A percentile compares a stretch with the other conserved stretches of the same genome.
phyloP scores from a whole-genome alignment of 179 eudicot genomes.

The Amaranthus tricolor region DNA sequence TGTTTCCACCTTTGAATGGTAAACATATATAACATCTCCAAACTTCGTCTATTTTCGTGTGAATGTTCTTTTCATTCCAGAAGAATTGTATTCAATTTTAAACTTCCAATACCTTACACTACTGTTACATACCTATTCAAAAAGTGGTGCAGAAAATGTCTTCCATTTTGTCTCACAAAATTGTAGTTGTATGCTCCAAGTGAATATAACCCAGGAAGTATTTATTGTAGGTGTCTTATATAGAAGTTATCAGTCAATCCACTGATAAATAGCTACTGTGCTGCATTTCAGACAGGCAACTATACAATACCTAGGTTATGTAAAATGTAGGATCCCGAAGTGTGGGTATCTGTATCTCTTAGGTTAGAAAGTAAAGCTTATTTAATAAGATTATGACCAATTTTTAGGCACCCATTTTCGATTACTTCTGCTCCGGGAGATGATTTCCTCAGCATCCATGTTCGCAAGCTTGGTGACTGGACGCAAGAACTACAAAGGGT shows the following conservation, averaged over 20 bases:
- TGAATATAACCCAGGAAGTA: too few species aligned
- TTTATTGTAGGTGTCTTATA: background rate
- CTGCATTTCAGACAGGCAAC: too few species aligned
- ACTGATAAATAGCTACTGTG: background rate
- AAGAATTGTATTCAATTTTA: background rate
- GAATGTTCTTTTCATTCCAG: background rate
- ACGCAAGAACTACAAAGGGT: conserved; percentile 75
- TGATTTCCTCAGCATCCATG: conserved; percentile 82
- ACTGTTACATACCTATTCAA: background rate
- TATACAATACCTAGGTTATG: too few species aligned
- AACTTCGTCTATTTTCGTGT: conserved; percentile 1
- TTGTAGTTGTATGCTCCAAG: too few species aligned
- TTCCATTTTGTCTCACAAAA: background rate
- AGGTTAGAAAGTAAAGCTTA: too few species aligned
- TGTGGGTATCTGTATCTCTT: too few species aligned
- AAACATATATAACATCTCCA: conserved; percentile 18
- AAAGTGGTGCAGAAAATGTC: background rate
- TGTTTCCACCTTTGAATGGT: conserved; percentile 97
- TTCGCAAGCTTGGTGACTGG: conserved; percentile 92
- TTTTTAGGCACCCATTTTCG: conserved; percentile 94
- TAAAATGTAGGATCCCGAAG: too few species aligned
- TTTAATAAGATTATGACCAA: background rate
- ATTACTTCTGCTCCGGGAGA: conserved; percentile 96
- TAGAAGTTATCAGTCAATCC: background rate
- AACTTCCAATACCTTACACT: background rate